A percentile compares a stretch with the other conserved stretches of the same genome.
Evolutionary conservation across 257 asterid species (phyloP).

Genomic region (Nicotiana obtusifolia): DNA sequence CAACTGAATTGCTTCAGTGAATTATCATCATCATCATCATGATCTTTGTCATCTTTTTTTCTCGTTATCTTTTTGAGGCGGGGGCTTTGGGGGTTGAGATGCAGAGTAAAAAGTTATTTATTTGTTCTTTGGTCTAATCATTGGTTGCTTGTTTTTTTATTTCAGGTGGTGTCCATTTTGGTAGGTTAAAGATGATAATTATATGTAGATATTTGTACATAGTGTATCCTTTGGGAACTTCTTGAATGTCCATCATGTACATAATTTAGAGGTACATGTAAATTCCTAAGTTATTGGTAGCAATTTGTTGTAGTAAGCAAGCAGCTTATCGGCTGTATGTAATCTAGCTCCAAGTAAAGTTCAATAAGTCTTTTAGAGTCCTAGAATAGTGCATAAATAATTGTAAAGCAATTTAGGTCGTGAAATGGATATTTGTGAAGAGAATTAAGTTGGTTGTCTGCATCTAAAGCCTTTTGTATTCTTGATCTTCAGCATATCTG

Average conservation of each 20-base stretch:
- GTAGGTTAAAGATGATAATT: constrained; percentile 25
- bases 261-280: not conserved
- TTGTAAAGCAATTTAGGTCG: not conserved
- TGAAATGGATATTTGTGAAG: not conserved
- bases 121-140: constrained; percentile 5
- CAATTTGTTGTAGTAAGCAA: not conserved
- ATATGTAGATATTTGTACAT: constrained; percentile 16
- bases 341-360: constrained; percentile 2
- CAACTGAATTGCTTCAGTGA: not conserved
- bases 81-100: no score
- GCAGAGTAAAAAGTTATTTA: not conserved
- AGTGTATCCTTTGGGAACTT: not conserved
- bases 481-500: not conserved
- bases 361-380: not conserved
- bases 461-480: not conserved
- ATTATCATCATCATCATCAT: not conserved
- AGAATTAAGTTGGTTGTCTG: not conserved
- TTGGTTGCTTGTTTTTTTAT: constrained; percentile 3
- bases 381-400: not conserved
- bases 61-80: not conserved
- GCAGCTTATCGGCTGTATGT: not conserved
- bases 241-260: not conserved
- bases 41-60: not conserved
- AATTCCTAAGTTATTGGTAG: constrained; percentile 2
- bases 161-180: constrained; percentile 99